Conservation (phyloP, 2,329 filamentous ascomycete species). For the Colletotrichum sp. region DNA sequence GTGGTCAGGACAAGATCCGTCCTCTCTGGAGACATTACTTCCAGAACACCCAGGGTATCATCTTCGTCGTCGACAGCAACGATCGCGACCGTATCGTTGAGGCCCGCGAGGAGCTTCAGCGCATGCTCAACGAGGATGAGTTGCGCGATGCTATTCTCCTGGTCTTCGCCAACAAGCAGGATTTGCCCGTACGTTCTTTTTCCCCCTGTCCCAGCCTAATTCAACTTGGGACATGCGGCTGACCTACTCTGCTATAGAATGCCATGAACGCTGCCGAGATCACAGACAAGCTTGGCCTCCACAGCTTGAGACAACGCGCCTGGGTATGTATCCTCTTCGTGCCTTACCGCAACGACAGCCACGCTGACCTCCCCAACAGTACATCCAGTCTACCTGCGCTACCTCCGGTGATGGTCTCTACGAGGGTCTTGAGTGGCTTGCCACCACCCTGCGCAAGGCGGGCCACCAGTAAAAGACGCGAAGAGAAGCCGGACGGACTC, state of each 20-base stretch:
- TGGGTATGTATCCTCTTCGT: constrained; percentile 76
- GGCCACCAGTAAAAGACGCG: constrained; percentile 62
- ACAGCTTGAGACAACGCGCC: constrained; percentile 97
- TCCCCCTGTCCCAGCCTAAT: background rate
- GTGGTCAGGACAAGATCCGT: constrained; percentile 99
- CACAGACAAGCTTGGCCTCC: constrained; percentile 99
- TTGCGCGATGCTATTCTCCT: constrained; percentile 95
- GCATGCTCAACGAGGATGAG: constrained; percentile 99
- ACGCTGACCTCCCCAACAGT: constrained; percentile 57
- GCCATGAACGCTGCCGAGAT: constrained; percentile 99
- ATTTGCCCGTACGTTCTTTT: constrained; percentile 82
- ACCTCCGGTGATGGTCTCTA: constrained; percentile 99
- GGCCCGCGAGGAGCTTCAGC: constrained; percentile 93
- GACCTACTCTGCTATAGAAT: constrained; percentile 63
- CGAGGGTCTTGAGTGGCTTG: constrained; percentile 96
- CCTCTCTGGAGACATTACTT: constrained; percentile 99
- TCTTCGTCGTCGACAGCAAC: constrained; percentile 99
- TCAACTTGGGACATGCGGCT: background rate
- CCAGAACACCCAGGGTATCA: constrained; percentile 99
- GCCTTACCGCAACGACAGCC: background rate
- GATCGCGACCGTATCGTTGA: constrained; percentile 98
- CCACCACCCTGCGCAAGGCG: constrained; percentile 81
- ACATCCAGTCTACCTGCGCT: constrained; percentile 99
- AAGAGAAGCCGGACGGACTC: constrained; percentile 30
- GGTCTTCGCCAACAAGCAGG: constrained; percentile 99